Base-by-base conservation (phyloP, 306 rosid genomes). In the Lotus japonicus region DNA sequence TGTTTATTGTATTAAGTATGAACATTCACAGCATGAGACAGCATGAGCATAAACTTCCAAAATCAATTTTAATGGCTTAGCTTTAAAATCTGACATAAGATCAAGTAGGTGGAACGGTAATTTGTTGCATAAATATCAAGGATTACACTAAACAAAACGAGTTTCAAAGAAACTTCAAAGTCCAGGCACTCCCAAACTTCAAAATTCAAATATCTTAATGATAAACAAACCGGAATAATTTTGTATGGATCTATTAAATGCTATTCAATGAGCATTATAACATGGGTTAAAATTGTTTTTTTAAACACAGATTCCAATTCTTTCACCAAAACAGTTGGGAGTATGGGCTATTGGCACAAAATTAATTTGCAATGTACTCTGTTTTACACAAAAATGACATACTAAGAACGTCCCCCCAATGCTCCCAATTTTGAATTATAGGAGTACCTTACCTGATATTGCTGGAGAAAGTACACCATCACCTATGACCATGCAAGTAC, bases 381-480 rank as follows among this genome's bases (percentile, higher is more conserved):
- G 1, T 13, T 54, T 18, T 58, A 58, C 38, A 16, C 48, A 4
- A 56, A 64, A 63, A 69, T 58, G n/a, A 53, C 70, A 28, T 41
- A 58, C 33, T 67, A 19, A 50, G 36, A 44, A 54, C 26, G 14
- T 35, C 44, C 15, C 6, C 44, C 15, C 7, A 12, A 21, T 48
- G 44, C 31, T 28, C 18, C 55, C 5, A 46, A 46, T 28, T 64
- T 45, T 46, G 12, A 31, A 64, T 64, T 48, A 18, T 58, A 5
- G 4, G n/a, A 45, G 65, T 65, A 43, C 31, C 81, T 49, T 58
- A 84, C 97, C 92, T 70, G 92, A 90, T 64, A 88, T 88, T 69
- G 95, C 90, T 2, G 95, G 95, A 79, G 97, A 86, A 41, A 90
- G 90, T 64, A 90, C 90, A 10, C 95, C 97, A 66, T 90, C 97